Evolutionary conservation across 139 green algal species (phyloP).

Genomic region (Tetradesmus obliquus): DNA sequence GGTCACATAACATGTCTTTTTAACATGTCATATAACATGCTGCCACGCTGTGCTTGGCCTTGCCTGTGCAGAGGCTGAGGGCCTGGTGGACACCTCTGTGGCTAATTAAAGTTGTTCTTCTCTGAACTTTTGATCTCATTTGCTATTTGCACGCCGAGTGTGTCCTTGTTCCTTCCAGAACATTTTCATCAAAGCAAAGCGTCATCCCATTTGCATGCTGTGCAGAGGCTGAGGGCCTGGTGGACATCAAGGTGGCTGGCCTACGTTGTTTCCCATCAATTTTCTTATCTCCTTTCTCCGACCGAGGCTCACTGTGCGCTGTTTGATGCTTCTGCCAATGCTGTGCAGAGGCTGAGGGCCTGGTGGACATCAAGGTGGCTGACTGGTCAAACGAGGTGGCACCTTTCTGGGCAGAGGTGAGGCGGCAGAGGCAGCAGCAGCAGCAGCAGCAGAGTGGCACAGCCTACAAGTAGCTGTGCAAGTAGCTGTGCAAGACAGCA

Average conservation of each 20-base stretch:
- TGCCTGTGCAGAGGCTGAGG: constrained; percentile 47
- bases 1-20: no score
- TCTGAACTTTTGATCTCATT: not conserved
- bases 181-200: not conserved
- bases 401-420: constrained; percentile 93
- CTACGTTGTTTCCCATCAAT: no score
- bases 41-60: not conserved
- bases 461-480: not conserved
- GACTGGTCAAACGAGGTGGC: constrained; percentile 86
- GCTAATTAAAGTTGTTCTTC: not conserved
- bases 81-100: constrained; percentile 60
- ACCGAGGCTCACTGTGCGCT: not conserved
- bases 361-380: constrained; percentile 62
- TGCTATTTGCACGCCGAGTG: not conserved
- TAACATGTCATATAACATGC: not conserved
- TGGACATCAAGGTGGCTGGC: constrained; percentile 74
- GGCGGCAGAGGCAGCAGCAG: not conserved
- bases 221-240: constrained; percentile 54
- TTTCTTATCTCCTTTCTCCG: no score
- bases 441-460: not conserved
- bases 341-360: constrained; percentile 52
- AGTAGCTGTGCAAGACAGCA: no score
- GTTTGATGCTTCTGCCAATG: not conserved
- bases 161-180: no score
- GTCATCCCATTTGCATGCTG: no score